These are phyloP conservation scores for Xylaria curta DNA, from an alignment of 495 filamentous ascomycete genomes.

Conservation along the genomic window DNA sequence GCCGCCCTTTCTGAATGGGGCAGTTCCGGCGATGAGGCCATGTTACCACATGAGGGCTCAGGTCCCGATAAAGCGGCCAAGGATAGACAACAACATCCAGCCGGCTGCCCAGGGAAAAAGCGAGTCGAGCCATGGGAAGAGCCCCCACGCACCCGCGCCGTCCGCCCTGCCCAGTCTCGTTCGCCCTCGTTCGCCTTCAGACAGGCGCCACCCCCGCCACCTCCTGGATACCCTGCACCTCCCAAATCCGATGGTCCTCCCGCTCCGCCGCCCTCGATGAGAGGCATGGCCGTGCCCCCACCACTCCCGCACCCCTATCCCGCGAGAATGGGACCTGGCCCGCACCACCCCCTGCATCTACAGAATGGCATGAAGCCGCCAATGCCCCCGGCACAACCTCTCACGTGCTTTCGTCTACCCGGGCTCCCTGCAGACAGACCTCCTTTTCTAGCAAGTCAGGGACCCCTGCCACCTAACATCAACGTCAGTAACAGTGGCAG, in stretches of 20 bases:
- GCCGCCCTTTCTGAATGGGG: slow-evolving; percentile 36
- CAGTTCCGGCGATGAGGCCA: slow-evolving; percentile 42
- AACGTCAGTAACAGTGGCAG: neutral
- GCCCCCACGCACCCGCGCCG: neutral
- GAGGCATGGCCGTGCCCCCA: slow-evolving; percentile 1
- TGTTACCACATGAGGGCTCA: neutral
- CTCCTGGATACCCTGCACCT: slow-evolving; percentile 4
- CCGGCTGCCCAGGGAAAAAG: neutral
- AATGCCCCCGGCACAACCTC: neutral
- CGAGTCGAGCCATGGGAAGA: neutral
- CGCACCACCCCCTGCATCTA: neutral
- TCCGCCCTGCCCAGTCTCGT: slow-evolving; percentile 21
- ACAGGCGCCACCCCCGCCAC: slow-evolving; percentile 21
- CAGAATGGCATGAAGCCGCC: slow-evolving; percentile 2
- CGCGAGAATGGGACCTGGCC: neutral
- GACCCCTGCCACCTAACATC: neutral
- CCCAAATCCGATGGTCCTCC: slow-evolving; percentile 10
- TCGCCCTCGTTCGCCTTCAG: slow-evolving; percentile 29
- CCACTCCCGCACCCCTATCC: slow-evolving; percentile 11
- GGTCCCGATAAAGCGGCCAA: neutral
- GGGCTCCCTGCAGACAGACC: neutral
- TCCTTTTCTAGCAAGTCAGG: neutral
- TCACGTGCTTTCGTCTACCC: neutral
- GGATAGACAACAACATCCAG: slow-evolving; percentile 5
- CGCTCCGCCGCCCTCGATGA: slow-evolving; percentile 26